phyloP scores from a whole-genome alignment of 2,329 filamentous ascomycete species.

The Plenodomus lindquistii region DNA sequence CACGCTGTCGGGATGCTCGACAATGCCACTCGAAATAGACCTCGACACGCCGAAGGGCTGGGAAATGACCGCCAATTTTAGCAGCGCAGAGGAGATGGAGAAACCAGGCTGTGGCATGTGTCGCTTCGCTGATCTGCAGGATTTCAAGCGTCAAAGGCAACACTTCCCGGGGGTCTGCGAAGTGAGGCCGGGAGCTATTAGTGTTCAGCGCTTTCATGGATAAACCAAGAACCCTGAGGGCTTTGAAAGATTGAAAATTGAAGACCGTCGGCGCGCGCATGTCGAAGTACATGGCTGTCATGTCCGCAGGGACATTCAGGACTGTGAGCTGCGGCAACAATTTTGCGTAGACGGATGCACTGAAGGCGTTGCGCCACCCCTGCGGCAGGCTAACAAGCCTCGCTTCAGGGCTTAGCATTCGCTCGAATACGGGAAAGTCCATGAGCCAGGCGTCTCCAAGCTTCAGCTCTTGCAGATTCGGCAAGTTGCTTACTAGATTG shows the following conservation, averaged over 20 bases:
- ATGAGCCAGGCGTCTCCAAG: slow-evolving; percentile 17
- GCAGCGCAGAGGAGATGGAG: slow-evolving; percentile 9
- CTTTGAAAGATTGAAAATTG: slow-evolving; percentile 11
- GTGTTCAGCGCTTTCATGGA: slow-evolving; percentile 14
- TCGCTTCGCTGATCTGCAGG: slow-evolving; percentile 19
- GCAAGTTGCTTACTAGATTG: slow-evolving; percentile 9
- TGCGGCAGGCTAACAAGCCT: not conserved
- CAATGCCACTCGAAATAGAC: slow-evolving; percentile 2
- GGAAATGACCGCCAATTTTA: slow-evolving; percentile 5
- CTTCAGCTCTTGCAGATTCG: slow-evolving; percentile 13
- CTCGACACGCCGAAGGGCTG: slow-evolving; percentile 11
- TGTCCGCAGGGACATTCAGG: slow-evolving; percentile 14
- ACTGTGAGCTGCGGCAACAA: slow-evolving; percentile 3
- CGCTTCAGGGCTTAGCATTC: not conserved
- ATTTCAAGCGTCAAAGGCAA: slow-evolving; percentile 16
- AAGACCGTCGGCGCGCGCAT: not conserved
- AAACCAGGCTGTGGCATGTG: slow-evolving; percentile 2
- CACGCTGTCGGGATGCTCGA: not conserved
- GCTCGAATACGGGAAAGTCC: slow-evolving; percentile 18
- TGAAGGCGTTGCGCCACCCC: slow-evolving; percentile 4
- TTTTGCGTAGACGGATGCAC: not conserved
- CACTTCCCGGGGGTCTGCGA: slow-evolving; percentile 4
- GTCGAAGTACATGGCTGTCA: slow-evolving; percentile 4
- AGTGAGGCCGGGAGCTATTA: not conserved
- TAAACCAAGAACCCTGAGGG: slow-evolving; percentile 11